Evolutionary conservation across 306 rosid species (phyloP), one percentile per base, ranked within the genome.

Genomic region (Medicago ruthenica): DNA sequence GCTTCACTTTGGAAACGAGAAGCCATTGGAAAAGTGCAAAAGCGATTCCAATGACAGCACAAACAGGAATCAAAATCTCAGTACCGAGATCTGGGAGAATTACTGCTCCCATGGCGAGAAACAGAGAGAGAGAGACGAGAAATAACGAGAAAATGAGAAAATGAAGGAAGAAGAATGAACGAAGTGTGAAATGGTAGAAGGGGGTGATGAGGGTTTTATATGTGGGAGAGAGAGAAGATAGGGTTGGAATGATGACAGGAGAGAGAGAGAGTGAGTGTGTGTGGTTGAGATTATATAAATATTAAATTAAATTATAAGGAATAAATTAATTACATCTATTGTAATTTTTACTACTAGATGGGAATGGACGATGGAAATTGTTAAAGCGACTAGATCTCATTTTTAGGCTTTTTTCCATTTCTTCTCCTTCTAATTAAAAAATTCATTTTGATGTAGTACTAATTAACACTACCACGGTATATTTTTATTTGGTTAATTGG

Each of bases 61-160:
- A 95, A 0, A 79, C 75, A 10, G 98, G 98, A 66, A 95, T 90
- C 78, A 95, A 57, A 75, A 95, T 86, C 97, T 95, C 87, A 11
- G 97, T 59, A 0, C 85, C 96, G 81, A 95, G 90, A 90, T 88
- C 97, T 73, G 97, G 89, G 70, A 95, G 90, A 66, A 95, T 36
- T 37, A 81, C 24, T 67, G 80, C 83, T 64, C 88, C 96, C 98
- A 95, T 95, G 75, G 77, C 0, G 17, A 24, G 1, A 37, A 13
- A n/a, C 27, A 8, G 60, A 27, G 74, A 11, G 12, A 0, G 15
- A 9, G 21, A 4, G 6, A 15, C 3, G 9, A 66, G 11, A n/a
- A n/a, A 3, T 16, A 31, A 41, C n/a, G 20, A 55, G 7, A 4
- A 34, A 34, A 34, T 6, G 37, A 31, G 36, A 34, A 34, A 42